A percentile compares a stretch with the other conserved stretches of the same genome.
phyloP scores from a whole-genome alignment of 371 early-diverging fungal species.

The Gilbertella persicaria region DNA sequence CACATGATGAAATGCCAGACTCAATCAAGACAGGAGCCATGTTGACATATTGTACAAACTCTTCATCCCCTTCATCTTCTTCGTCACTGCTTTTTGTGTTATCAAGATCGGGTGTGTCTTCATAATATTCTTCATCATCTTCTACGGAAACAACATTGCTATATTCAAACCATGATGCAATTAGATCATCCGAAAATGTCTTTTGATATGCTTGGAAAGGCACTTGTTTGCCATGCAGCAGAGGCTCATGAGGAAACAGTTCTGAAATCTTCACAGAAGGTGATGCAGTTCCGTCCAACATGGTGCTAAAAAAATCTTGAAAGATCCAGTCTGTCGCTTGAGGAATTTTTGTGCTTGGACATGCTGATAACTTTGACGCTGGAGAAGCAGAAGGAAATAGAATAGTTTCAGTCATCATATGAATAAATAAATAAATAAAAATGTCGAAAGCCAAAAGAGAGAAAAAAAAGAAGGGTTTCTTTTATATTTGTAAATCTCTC shows the following conservation, averaged over 20 bases:
- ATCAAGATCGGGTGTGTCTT: conserved; percentile 7
- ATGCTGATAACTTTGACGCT: conserved; percentile 18
- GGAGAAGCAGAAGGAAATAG: conserved; percentile 19
- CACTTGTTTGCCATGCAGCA: not conserved
- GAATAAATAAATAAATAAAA: not conserved
- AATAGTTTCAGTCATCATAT: conserved; percentile 7
- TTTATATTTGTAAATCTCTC: not conserved
- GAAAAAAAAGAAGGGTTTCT: not conserved
- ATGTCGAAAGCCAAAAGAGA: too few relatives aligned
- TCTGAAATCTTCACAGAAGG: conserved; percentile 1
- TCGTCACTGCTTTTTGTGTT: not conserved
- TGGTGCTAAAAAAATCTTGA: conserved; percentile 14
- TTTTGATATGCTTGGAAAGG: not conserved
- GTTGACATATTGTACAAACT: not conserved
- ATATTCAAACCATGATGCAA: not conserved
- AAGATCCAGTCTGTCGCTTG: conserved; percentile 20
- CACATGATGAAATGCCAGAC: conserved; percentile 7
- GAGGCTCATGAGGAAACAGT: conserved; percentile 4
- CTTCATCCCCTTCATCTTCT: conserved; percentile 9
- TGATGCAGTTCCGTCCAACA: not conserved
- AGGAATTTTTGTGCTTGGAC: conserved; percentile 19
- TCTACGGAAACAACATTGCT: not conserved
- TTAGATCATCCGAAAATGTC: not conserved
- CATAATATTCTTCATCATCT: conserved; percentile 1
- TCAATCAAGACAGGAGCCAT: conserved; percentile 7